Evolutionary conservation across 2,329 filamentous ascomycete genomes (phyloP).

Genomic region (Apiospora koreana): DNA sequence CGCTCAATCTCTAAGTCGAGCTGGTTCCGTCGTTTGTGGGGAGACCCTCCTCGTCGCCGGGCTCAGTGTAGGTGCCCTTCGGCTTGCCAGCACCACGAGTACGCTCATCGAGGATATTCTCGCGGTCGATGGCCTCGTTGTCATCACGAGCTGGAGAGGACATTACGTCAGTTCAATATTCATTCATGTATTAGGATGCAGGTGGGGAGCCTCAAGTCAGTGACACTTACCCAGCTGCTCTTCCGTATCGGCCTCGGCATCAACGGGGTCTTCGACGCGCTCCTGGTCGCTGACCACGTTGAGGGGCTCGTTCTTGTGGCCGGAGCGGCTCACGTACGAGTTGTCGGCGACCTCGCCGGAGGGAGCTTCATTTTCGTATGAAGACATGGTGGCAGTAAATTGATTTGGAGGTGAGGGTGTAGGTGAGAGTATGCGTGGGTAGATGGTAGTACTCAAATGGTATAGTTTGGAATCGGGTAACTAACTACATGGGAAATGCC

Average conservation of each 20-base stretch:
- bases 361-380: slow-evolving; percentile 25
- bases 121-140: slow-evolving; percentile 37
- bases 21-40: slow-evolving; percentile 23
- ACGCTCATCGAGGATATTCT: slow-evolving; percentile 37
- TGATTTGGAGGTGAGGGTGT: not conserved
- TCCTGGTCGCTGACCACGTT: slow-evolving; percentile 35
- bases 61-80: slow-evolving; percentile 31
- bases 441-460: too few species aligned
- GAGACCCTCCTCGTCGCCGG: slow-evolving; percentile 35
- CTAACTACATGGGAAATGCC: not conserved
- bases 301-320: slow-evolving; percentile 29
- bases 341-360: slow-evolving; percentile 27
- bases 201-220: too few species aligned
- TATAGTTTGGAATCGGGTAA: not conserved
- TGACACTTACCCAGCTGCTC: slow-evolving; percentile 35
- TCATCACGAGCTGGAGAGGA: slow-evolving; percentile 34
- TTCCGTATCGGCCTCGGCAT: slow-evolving; percentile 34
- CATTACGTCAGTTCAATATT: not conserved
- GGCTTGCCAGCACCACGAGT: slow-evolving; percentile 33
- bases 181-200: not conserved
- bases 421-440: not conserved
- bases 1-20: not conserved
- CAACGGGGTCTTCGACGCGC: slow-evolving; percentile 35
- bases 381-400: slow-evolving; percentile 15
- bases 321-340: slow-evolving; percentile 36